These are phyloP conservation scores for Pyrenophora tritici-repentis DNA, from an alignment of 2,329 filamentous ascomycete species.

Conservation along the genomic window DNA sequence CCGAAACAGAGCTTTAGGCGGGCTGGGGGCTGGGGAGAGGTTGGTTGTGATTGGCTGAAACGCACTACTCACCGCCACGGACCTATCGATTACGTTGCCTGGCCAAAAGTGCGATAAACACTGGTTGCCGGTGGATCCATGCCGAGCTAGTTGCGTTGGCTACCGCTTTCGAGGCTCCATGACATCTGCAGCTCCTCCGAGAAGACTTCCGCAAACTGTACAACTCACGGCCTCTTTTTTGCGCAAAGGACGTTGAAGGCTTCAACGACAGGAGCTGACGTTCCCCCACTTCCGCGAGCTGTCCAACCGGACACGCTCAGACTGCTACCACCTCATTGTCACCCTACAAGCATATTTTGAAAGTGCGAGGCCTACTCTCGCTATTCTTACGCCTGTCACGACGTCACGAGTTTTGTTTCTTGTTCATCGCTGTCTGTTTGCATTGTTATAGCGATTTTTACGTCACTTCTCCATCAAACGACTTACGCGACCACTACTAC, in stretches of 20 bases:
- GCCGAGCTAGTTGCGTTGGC: slow-evolving; percentile 31
- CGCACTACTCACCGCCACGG: slow-evolving; percentile 26
- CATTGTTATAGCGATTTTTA: slow-evolving; percentile 15
- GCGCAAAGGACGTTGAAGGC: slow-evolving; percentile 16
- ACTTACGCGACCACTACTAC: slow-evolving; percentile 5
- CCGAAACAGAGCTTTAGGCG: slow-evolving; percentile 4
- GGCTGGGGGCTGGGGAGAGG: slow-evolving; percentile 19
- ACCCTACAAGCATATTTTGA: slow-evolving; percentile 27
- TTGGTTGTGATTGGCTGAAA: slow-evolving; percentile 23
- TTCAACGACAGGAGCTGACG: slow-evolving; percentile 30
- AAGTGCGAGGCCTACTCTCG: slow-evolving; percentile 18
- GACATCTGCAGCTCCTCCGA: slow-evolving; percentile 14
- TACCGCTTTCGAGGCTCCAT: slow-evolving; percentile 25
- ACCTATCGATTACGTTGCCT: slow-evolving; percentile 33
- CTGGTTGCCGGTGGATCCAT: slow-evolving; percentile 19
- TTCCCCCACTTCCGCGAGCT: slow-evolving; percentile 30
- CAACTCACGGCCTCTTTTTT: slow-evolving; percentile 6
- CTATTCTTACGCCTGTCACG: slow-evolving; percentile 34
- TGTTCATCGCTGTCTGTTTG: slow-evolving; percentile 14
- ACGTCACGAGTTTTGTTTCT: slow-evolving; percentile 35
- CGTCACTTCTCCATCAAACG: slow-evolving; percentile 9
- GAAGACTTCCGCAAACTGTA: slow-evolving; percentile 7
- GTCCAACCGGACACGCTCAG: slow-evolving; percentile 43
- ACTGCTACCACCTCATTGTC: slow-evolving; percentile 20
- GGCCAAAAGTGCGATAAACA: slow-evolving; percentile 30